These are phyloP conservation scores for Phytophthora sp. DNA, from an alignment of 352 stramenopile species.

Conservation along the genomic window DNA sequence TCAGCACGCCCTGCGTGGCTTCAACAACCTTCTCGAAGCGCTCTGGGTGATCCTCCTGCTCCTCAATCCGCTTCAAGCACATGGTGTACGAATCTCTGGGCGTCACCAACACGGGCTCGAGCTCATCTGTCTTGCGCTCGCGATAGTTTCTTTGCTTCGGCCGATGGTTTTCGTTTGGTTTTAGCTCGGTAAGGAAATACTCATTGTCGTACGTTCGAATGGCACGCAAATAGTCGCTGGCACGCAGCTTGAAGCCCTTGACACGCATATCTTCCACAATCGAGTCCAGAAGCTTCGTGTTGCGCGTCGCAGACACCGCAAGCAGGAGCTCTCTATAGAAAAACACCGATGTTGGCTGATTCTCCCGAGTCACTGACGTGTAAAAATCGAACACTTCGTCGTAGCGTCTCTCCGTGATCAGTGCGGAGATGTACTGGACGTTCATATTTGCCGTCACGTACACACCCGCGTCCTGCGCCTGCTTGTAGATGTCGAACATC, in stretches of 20 bases:
- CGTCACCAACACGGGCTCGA: conserved; percentile 26
- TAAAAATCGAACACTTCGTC: conserved; percentile 62
- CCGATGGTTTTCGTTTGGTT: conserved; percentile 12
- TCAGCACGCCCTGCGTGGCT: conserved; percentile 41
- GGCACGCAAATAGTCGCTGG: conserved; percentile 56
- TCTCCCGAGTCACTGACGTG: conserved; percentile 41
- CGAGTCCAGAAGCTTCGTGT: conserved; percentile 39
- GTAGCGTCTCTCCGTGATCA: conserved; percentile 45
- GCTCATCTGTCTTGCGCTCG: conserved; percentile 7
- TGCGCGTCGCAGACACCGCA: conserved; percentile 38
- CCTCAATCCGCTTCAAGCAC: conserved; percentile 46
- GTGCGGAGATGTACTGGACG: conserved; percentile 52
- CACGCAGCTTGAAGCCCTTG: conserved; percentile 69
- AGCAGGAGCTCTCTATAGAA: conserved; percentile 71
- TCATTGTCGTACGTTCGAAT: conserved; percentile 54
- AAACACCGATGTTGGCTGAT: conserved; percentile 56
- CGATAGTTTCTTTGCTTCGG: conserved; percentile 10
- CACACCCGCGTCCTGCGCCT: conserved; percentile 39
- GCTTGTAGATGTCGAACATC: conserved; percentile 60
- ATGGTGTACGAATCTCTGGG: conserved; percentile 51
- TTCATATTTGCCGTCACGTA: conserved; percentile 78
- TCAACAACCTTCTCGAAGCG: conserved; percentile 47
- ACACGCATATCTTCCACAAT: conserved; percentile 71
- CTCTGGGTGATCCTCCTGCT: conserved; percentile 54
- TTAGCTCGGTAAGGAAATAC: conserved; percentile 46